Evolutionary conservation across 352 stramenopile genomes (phyloP).

Genomic region (Pseudoperonospora humuli): DNA sequence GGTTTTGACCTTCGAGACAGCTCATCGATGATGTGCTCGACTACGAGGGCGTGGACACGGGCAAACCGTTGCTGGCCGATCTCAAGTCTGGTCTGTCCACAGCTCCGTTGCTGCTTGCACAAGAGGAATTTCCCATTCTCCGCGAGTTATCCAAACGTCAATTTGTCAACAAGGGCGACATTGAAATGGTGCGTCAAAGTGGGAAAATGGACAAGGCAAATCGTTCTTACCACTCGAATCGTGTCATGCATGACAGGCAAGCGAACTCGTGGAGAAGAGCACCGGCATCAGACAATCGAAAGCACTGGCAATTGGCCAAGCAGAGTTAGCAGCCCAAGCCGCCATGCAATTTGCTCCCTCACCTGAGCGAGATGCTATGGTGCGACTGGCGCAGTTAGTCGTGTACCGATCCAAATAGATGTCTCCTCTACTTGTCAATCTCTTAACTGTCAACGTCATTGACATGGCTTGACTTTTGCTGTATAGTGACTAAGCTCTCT

Average conservation of each 20-base stretch:
- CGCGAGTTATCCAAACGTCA: slow-evolving; percentile 87
- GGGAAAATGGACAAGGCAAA: too few relatives aligned
- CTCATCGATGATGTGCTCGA: slow-evolving; percentile 98
- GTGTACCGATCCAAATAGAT: slow-evolving; percentile 86
- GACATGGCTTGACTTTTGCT: too few relatives aligned
- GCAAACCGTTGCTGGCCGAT: slow-evolving; percentile 94
- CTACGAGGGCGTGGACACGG: slow-evolving; percentile 91
- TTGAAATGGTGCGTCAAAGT: slow-evolving; percentile 82
- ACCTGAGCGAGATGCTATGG: slow-evolving; percentile 71
- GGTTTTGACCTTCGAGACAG: slow-evolving; percentile 21
- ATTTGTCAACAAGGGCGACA: slow-evolving; percentile 88
- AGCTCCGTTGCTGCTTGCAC: slow-evolving; percentile 94
- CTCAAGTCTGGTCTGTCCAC: slow-evolving; percentile 94
- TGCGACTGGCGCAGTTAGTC: slow-evolving; percentile 82
- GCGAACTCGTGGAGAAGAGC: slow-evolving; percentile 85
- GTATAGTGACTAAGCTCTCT: too few relatives aligned
- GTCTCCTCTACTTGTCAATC: too few relatives aligned
- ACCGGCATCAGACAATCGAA: slow-evolving; percentile 91
- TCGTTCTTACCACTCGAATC: too few relatives aligned
- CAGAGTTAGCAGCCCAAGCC: slow-evolving; percentile 92
- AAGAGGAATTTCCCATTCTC: slow-evolving; percentile 90
- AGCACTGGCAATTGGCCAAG: slow-evolving; percentile 93
- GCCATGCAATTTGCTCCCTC: slow-evolving; percentile 83
- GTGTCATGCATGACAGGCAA: slow-evolving; percentile 38
- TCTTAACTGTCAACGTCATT: too few relatives aligned